phyloP scores from a whole-genome alignment of 495 filamentous ascomycete genomes.

The Antarctomyces pellizariae region DNA sequence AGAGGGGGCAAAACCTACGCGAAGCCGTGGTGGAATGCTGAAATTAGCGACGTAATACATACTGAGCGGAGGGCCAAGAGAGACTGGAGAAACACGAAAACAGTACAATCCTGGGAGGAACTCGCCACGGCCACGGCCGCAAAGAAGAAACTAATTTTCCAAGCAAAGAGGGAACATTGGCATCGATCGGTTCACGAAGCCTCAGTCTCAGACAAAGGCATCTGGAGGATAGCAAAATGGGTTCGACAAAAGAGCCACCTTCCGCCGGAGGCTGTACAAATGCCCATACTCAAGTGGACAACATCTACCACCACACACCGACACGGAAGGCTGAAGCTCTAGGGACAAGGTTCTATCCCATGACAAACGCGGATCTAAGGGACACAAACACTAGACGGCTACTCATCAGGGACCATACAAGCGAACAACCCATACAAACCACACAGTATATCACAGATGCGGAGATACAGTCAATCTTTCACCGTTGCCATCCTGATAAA shows the following conservation, averaged over 20 bases:
- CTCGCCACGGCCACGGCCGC: not conserved
- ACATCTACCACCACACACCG: not conserved
- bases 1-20: no score
- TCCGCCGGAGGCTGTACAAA: not conserved
- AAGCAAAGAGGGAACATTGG: slow-evolving; percentile 4
- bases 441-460: not conserved
- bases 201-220: slow-evolving; percentile 2
- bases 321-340: slow-evolving; percentile 7
- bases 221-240: slow-evolving; percentile 7
- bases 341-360: slow-evolving; percentile 10
- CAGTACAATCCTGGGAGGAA: no score
- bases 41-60: not conserved
- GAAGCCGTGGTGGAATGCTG: not conserved
- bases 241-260: slow-evolving; percentile 4
- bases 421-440: not conserved
- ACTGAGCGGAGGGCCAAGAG: no score
- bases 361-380: slow-evolving; percentile 8
- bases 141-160: not conserved
- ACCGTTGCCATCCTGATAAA: not conserved
- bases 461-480: not conserved
- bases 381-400: not conserved
- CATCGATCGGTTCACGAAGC: slow-evolving; percentile 4
- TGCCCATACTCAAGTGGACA: not conserved
- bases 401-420: not conserved
- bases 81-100: no score